Evolutionary conservation across 192 early-diverging fungal genomes (phyloP).

Genomic region (Kappamyces sp.): DNA sequence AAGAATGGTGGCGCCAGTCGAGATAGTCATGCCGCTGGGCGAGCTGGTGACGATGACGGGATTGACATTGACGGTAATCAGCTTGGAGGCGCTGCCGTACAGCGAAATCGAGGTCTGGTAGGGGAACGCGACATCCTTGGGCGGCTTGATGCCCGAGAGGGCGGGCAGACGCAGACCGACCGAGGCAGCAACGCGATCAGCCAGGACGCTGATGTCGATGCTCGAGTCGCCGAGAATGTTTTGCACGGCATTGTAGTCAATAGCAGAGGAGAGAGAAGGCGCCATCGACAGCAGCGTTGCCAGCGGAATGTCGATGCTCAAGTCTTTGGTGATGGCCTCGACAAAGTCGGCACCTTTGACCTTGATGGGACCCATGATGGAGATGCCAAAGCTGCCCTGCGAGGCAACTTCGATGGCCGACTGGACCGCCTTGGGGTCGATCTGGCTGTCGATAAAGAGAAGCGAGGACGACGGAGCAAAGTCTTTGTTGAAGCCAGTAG

Average conservation of each 20-base stretch:
- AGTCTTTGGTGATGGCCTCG: neutral
- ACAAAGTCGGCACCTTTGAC: conserved; percentile 8
- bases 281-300: neutral
- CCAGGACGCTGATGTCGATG: neutral
- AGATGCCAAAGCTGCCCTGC: conserved; percentile 4
- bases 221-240: conserved; percentile 12
- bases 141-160: neutral
- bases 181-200: neutral
- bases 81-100: conserved; percentile 21
- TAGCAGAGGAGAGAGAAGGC: neutral
- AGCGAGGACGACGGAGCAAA: neutral
- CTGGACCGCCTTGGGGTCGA: conserved; percentile 12
- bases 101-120: conserved; percentile 23
- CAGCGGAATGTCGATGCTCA: neutral
- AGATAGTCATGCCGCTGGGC: conserved; percentile 4
- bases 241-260: too few species aligned
- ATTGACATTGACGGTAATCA: conserved; percentile 19
- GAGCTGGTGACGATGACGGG: conserved; percentile 17
- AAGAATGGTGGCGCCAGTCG: conserved; percentile 10
- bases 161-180: conserved; percentile 2
- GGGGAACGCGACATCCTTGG: conserved; percentile 19
- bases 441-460: conserved; percentile 4
- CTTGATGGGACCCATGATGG: conserved; percentile 6
- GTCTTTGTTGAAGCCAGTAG: conserved; percentile 3
- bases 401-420: conserved; percentile 4